Conservation (phyloP, 257 asterid genomes). For the Nemophila menziesii region DNA sequence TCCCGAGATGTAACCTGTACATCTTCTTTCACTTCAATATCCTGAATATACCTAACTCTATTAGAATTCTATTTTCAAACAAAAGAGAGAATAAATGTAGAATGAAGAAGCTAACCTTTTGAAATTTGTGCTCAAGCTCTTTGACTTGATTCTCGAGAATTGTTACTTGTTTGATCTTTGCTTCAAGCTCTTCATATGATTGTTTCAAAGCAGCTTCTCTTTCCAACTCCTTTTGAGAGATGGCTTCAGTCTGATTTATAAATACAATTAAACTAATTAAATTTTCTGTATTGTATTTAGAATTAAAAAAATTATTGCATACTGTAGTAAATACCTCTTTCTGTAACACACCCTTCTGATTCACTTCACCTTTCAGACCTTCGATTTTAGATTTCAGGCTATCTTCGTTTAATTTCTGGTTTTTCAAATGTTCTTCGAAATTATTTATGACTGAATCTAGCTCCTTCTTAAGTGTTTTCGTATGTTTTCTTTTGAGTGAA, state of each 20-base stretch:
- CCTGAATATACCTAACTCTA: conserved; percentile 16
- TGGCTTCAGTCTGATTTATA: conserved; percentile 38
- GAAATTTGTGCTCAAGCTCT: conserved; percentile 48
- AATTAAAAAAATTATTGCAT: not conserved
- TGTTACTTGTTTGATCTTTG: conserved; percentile 40
- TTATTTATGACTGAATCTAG: conserved; percentile 43
- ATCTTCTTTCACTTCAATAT: conserved; percentile 31
- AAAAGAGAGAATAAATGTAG: not conserved
- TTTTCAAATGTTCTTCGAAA: conserved; percentile 74
- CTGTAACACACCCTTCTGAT: conserved; percentile 44
- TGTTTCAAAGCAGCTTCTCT: conserved; percentile 44
- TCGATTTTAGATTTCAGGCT: conserved; percentile 50
- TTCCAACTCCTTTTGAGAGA: conserved; percentile 41
- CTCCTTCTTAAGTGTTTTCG: conserved; percentile 60
- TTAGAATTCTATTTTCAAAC: not conserved
- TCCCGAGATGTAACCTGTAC: conserved; percentile 46
- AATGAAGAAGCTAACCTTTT: conserved; percentile 38
- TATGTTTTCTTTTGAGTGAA: conserved; percentile 47
- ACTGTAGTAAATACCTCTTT: conserved; percentile 9
- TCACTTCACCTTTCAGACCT: conserved; percentile 33
- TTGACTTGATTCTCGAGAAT: conserved; percentile 39
- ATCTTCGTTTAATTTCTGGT: conserved; percentile 40
- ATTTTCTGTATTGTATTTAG: no score
- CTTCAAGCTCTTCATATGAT: conserved; percentile 38
- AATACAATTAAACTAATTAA: no score